Conservation (phyloP, 495 filamentous ascomycete genomes). For the Lophiostoma macrostomum region DNA sequence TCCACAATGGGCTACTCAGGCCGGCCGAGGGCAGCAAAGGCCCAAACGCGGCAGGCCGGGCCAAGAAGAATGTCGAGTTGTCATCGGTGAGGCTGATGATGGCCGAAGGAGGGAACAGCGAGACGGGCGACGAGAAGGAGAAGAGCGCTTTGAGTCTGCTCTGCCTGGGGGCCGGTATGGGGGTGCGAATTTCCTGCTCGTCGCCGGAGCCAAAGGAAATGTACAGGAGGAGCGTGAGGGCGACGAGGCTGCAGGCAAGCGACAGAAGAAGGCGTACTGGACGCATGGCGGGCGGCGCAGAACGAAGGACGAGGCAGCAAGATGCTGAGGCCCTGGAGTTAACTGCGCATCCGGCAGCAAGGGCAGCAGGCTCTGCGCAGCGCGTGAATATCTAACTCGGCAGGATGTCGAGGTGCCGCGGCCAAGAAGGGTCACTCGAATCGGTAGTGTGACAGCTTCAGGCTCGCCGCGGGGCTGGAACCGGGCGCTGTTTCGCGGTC, state of each 20-base stretch:
- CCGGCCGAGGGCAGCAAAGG: constrained; percentile 71
- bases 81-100: constrained; percentile 96
- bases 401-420: neutral
- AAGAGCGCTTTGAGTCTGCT: constrained; percentile 52
- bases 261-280: constrained; percentile 43
- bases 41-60: constrained; percentile 90
- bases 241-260: constrained; percentile 36
- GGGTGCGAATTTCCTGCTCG: constrained; percentile 4
- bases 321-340: constrained; percentile 10
- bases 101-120: constrained; percentile 89
- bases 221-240: constrained; percentile 38
- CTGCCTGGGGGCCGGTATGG: constrained; percentile 1
- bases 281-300: constrained; percentile 36
- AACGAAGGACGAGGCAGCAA: neutral
- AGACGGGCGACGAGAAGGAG: constrained; percentile 64
- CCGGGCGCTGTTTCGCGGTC: neutral
- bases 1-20: constrained; percentile 81
- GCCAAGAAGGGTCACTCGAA: neutral
- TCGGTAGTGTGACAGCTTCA: neutral
- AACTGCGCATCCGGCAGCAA: constrained; percentile 13
- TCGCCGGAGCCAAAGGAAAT: constrained; percentile 21
- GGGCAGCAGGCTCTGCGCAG: neutral
- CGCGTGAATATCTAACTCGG: neutral
- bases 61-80: constrained; percentile 94
- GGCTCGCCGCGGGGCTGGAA: neutral